Conservation (phyloP, 306 rosid species). For the Abrus precatorius region DNA sequence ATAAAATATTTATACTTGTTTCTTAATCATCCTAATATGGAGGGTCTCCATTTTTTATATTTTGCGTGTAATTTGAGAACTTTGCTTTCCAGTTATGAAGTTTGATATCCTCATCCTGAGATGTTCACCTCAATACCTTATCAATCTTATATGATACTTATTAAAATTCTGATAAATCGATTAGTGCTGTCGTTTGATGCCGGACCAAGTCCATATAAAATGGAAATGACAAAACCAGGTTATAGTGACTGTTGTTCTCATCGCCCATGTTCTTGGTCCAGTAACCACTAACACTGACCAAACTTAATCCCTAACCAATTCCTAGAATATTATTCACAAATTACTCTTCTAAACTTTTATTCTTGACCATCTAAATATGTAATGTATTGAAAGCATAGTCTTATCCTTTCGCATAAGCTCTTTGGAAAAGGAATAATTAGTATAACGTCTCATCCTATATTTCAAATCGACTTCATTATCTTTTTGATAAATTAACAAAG, state of each 20-base stretch:
- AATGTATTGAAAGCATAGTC: slow-evolving; percentile 17
- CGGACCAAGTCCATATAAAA: slow-evolving; percentile 20
- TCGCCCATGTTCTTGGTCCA: slow-evolving; percentile 27
- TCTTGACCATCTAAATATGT: background rate
- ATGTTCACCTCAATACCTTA: background rate
- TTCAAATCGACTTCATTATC: background rate
- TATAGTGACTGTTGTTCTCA: background rate
- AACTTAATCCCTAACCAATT: background rate
- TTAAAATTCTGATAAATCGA: background rate
- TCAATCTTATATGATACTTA: background rate
- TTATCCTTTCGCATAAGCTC: slow-evolving; percentile 28
- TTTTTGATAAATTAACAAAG: background rate
- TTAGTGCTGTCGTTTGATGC: slow-evolving; percentile 13
- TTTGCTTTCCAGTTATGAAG: background rate
- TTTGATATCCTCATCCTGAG: background rate
- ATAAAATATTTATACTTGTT: slow-evolving; percentile 2
- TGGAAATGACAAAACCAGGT: background rate
- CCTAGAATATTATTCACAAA: background rate
- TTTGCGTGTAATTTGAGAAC: background rate
- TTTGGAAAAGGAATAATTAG: slow-evolving; percentile 4
- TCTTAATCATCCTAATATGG: background rate
- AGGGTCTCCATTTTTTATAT: background rate
- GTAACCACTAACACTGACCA: background rate
- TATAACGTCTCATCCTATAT: background rate
- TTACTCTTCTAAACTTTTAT: background rate